These are phyloP conservation scores for Myriosclerotinia curreyana DNA, from an alignment of 2,329 filamentous ascomycete species.

Conservation along the genomic window DNA sequence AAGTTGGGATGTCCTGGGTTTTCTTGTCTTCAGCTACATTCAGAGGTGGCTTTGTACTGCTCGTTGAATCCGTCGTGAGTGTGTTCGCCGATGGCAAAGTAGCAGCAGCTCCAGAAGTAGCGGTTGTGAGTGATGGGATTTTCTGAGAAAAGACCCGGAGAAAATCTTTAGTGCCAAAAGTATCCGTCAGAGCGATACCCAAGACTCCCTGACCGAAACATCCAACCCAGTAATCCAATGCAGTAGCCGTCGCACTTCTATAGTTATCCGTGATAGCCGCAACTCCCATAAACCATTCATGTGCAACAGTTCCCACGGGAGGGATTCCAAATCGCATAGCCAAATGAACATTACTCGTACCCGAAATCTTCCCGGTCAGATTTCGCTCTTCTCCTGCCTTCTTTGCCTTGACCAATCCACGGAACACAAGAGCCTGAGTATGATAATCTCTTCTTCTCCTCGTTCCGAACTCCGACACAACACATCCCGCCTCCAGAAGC, in stretches of 20 bases:
- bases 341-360: slow-evolving; percentile 95
- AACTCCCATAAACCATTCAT: slow-evolving; percentile 99
- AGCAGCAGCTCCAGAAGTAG: slow-evolving; percentile 28
- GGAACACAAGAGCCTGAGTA: slow-evolving; percentile 88
- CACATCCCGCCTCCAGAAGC: slow-evolving; percentile 77
- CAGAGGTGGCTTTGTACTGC: slow-evolving; percentile 28
- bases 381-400: slow-evolving; percentile 65
- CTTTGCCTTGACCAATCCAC: slow-evolving; percentile 76
- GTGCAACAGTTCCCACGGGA: slow-evolving; percentile 86
- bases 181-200: slow-evolving; percentile 89
- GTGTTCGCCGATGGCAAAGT: slow-evolving; percentile 29
- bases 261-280: slow-evolving; percentile 89
- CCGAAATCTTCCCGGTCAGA: slow-evolving; percentile 70
- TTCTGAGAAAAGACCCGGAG: slow-evolving; percentile 76
- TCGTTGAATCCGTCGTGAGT: slow-evolving; percentile 4
- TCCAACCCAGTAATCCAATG: slow-evolving; percentile 82
- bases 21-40: slow-evolving; percentile 43
- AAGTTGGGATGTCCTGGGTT: slow-evolving; percentile 47
- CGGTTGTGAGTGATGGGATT: slow-evolving; percentile 46
- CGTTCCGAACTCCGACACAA: slow-evolving; percentile 92
- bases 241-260: slow-evolving; percentile 75
- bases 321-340: slow-evolving; percentile 86
- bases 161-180: slow-evolving; percentile 89
- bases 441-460: slow-evolving; percentile 88
- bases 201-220: slow-evolving; percentile 85